Conservation (phyloP, 2,329 filamentous ascomycete species). For the Aspergillus quadrilineatus region DNA sequence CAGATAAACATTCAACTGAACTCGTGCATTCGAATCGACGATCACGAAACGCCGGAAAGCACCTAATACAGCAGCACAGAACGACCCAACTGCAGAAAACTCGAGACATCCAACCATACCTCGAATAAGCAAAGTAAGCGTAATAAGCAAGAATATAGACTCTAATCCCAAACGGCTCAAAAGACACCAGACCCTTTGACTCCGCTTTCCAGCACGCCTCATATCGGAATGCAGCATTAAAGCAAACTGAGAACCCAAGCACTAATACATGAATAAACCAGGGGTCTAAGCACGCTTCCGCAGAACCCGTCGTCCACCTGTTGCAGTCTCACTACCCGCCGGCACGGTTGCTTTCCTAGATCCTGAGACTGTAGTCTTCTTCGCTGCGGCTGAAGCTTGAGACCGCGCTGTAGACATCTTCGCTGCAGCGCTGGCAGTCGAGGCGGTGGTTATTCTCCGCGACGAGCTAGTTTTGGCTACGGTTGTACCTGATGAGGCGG, state of each 20-base stretch:
- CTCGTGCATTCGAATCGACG: no score
- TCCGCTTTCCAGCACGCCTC: background rate
- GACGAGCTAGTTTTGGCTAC: conserved; percentile 31
- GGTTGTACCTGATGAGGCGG: conserved; percentile 40
- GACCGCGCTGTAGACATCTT: conserved; percentile 32
- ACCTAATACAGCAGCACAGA: background rate
- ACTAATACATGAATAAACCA: background rate
- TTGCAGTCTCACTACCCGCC: conserved; percentile 31
- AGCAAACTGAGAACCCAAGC: background rate
- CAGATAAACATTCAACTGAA: no score
- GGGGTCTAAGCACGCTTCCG: conserved; percentile 39
- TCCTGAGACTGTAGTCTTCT: conserved; percentile 33
- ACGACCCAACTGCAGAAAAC: background rate
- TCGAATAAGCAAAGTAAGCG: background rate
- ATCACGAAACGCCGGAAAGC: no score
- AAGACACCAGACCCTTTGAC: background rate
- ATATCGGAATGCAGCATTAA: background rate
- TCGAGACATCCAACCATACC: no score
- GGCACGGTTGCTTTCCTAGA: conserved; percentile 36
- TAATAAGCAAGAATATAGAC: background rate
- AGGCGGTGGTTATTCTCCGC: conserved; percentile 31
- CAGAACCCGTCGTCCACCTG: conserved; percentile 39
- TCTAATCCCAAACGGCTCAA: background rate
- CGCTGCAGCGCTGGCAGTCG: conserved; percentile 24
- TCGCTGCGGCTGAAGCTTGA: conserved; percentile 36